Conservation (phyloP, 495 filamentous ascomycete species). For the Talaromyces liani region DNA sequence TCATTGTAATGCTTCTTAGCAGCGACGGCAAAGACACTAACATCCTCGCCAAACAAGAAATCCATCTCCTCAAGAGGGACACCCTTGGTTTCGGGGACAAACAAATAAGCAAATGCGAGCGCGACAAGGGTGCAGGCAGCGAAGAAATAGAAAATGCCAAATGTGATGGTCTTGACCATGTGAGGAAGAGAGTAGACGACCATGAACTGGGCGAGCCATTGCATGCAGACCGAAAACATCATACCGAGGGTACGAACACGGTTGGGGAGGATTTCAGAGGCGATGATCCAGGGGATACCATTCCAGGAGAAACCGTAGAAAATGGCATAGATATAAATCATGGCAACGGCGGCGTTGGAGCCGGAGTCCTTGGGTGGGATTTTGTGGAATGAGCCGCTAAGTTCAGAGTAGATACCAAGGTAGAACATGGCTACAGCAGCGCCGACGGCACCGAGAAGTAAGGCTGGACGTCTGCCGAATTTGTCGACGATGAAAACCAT, state of each 20-base stretch:
- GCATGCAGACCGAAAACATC: conserved; percentile 33
- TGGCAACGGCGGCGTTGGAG: conserved; percentile 49
- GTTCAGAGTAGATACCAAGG: conserved; percentile 54
- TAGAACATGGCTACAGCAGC: conserved; percentile 62
- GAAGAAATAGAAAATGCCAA: conserved; percentile 44
- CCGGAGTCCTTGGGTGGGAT: conserved; percentile 29
- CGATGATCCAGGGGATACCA: conserved; percentile 49
- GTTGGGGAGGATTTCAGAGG: conserved; percentile 31
- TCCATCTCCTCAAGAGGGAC: conserved; percentile 42
- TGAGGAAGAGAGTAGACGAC: conserved; percentile 32
- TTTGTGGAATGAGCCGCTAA: conserved; percentile 29
- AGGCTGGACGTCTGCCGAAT: conserved; percentile 50
- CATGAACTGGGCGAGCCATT: conserved; percentile 41
- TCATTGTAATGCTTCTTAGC: background rate
- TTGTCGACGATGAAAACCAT: conserved; percentile 55
- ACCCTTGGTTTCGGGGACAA: conserved; percentile 56
- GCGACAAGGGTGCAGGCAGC: conserved; percentile 28
- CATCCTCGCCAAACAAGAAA: conserved; percentile 11
- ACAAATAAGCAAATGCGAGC: conserved; percentile 48
- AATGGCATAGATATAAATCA: conserved; percentile 63
- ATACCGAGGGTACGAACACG: conserved; percentile 44
- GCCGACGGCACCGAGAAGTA: conserved; percentile 59
- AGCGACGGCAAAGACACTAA: background rate
- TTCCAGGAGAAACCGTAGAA: conserved; percentile 61
- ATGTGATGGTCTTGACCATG: conserved; percentile 35